Percentiles rank a stretch among this genome's conserved stretches.
Conservation (phyloP, 352 stramenopile species). For the Phytophthora pinifolia region DNA sequence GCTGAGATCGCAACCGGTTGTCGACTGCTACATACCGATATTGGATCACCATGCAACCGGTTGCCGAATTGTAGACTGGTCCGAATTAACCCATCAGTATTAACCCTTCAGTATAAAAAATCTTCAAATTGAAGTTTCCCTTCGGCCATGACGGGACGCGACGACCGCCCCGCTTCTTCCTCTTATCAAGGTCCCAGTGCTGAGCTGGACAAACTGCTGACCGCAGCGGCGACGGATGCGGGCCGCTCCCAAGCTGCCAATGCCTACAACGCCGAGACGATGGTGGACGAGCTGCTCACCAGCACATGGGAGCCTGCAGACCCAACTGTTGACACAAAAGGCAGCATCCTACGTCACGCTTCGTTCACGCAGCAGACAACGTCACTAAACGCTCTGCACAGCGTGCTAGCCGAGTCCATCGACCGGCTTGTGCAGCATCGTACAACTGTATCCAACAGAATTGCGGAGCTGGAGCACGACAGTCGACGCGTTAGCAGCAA, state of each 20-base stretch:
- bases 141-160: constrained; percentile 11
- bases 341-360: constrained; percentile 5
- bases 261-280: constrained; percentile 62
- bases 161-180: neutral
- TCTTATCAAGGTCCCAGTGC: constrained; percentile 30
- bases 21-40: no score
- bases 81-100: no score
- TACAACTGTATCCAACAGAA: constrained; percentile 53
- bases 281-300: constrained; percentile 78
- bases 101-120: no score
- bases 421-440: constrained; percentile 59
- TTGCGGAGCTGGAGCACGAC: constrained; percentile 62
- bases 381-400: constrained; percentile 68
- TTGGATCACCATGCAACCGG: no score
- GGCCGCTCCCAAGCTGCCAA: neutral
- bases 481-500: constrained; percentile 53
- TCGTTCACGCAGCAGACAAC: constrained; percentile 62
- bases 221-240: neutral
- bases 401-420: constrained; percentile 57
- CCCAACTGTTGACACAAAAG: constrained; percentile 10
- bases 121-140: no score
- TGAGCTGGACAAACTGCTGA: constrained; percentile 66
- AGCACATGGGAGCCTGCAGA: constrained; percentile 48
- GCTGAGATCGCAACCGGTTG: no score
- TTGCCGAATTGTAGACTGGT: no score